Percentiles rank a stretch among this genome's conserved stretches.
phyloP scores from a whole-genome alignment of 208 protist genomes.

The Endotrypanum monterogeii region DNA sequence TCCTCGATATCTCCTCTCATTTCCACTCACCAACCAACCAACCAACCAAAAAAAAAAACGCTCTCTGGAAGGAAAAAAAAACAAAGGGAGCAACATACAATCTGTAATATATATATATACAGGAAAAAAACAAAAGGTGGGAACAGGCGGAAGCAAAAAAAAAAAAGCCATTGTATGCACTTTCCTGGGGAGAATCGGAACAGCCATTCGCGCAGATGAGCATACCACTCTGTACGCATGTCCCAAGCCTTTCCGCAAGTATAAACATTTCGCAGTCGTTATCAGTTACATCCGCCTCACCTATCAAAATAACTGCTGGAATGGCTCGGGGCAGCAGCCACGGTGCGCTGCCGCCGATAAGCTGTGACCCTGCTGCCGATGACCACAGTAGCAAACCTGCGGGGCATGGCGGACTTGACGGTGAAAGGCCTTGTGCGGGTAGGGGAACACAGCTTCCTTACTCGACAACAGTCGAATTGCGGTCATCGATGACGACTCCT shows the following conservation, averaged over 20 bases:
- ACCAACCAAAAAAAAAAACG: no score
- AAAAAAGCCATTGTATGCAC: no score
- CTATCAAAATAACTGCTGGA: background rate
- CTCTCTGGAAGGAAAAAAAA: no score
- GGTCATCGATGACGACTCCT: background rate
- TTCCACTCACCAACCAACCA: no score
- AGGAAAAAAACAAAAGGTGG: no score
- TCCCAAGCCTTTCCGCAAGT: background rate
- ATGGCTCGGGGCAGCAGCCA: background rate
- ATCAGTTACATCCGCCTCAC: background rate
- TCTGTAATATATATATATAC: no score
- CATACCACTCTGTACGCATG: background rate
- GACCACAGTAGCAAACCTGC: background rate
- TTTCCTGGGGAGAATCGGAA: no score
- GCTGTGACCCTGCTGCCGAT: background rate
- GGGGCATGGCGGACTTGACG: background rate
- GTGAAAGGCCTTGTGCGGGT: background rate
- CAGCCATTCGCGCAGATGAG: background rate
- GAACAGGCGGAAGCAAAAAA: no score
- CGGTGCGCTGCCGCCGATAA: background rate
- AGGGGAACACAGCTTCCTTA: background rate
- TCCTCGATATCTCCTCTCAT: no score
- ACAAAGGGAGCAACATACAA: no score
- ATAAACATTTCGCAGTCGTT: background rate
- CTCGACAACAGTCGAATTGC: background rate